phyloP scores from a whole-genome alignment of 2,329 filamentous ascomycete species.

The Fusarium falciforme region DNA sequence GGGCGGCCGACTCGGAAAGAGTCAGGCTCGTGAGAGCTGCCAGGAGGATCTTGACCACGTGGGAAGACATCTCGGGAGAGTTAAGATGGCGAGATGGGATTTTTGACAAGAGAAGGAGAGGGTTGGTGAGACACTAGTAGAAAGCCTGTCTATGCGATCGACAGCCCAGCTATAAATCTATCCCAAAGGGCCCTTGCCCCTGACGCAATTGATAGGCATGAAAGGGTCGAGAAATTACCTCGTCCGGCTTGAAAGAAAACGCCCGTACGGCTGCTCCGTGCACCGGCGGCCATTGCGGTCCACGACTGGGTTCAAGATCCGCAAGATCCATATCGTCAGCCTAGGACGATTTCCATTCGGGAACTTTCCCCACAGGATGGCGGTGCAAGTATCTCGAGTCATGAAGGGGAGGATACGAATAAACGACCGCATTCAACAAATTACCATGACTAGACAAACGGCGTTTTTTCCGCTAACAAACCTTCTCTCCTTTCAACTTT shows the following conservation, averaged over 20 bases:
- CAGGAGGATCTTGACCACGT: slow-evolving; percentile 27
- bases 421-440: background rate
- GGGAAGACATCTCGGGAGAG: slow-evolving; percentile 23
- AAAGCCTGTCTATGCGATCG: background rate
- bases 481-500: background rate
- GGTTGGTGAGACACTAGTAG: background rate
- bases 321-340: background rate
- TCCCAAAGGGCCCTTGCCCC: background rate
- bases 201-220: background rate
- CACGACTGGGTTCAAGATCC: background rate
- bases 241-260: background rate
- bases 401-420: background rate
- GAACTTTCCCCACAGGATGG: background rate
- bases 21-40: slow-evolving; percentile 20
- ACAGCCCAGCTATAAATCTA: background rate
- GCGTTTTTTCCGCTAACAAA: background rate
- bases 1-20: slow-evolving; percentile 11
- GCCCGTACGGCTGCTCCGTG: background rate
- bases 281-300: background rate
- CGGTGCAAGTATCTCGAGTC: background rate
- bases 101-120: background rate
- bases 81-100: background rate
- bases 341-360: background rate
- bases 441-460: background rate
- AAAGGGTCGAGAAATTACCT: background rate